Evolutionary conservation across 2,329 filamentous ascomycete genomes (phyloP), one percentile per base, ranked within the genome.

Genomic region (Diaporthe vaccinii): DNA sequence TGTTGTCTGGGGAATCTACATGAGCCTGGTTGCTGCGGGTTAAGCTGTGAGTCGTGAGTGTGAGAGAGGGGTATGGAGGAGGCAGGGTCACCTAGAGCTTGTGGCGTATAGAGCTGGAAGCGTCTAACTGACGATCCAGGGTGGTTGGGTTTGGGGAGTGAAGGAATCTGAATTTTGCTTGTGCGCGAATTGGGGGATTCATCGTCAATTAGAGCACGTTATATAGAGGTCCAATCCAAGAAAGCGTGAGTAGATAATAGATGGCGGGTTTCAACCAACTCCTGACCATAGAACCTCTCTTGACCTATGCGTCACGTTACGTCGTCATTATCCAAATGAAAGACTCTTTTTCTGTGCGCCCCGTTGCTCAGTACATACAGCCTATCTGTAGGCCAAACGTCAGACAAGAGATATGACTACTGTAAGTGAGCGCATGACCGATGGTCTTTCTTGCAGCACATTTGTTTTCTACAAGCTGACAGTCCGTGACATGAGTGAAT

Each of bases 1-100:
- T 10, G 86, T 95, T 39, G 88, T 86, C 14, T 95, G 93, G 93
- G 91, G 92, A 0, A 85, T 95, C 62, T 95, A 93, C 82, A 83
- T 95, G 81, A 94, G 91, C 80, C 83, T 95, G 79, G 83, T 90
- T 77, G 87, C 87, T 51, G 86, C 84, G 41, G 34, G 69, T n/a
- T 75, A 69, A 51, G 44, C 17, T 41, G 14, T 39, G 46, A 28
- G 20, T 7, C 22, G 12, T 31, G 22, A 9, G 1, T 20, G 7
- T 36, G 62, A 51, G 46, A 17, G 8, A 39, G 14, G 20, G 14
- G 20, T 1, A 20, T 4, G 28, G 39, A 44, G 17, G n/a, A 68
- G 12, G 34, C 20, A 39, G 15, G 8, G 22, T 17, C 31, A 28
- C 7, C 34, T 20, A 20, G n/a, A 25, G 25, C 20, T 36, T 31